phyloP scores from a whole-genome alignment of 1,284 basidiomycete species.

The Pholiota adiposa region DNA sequence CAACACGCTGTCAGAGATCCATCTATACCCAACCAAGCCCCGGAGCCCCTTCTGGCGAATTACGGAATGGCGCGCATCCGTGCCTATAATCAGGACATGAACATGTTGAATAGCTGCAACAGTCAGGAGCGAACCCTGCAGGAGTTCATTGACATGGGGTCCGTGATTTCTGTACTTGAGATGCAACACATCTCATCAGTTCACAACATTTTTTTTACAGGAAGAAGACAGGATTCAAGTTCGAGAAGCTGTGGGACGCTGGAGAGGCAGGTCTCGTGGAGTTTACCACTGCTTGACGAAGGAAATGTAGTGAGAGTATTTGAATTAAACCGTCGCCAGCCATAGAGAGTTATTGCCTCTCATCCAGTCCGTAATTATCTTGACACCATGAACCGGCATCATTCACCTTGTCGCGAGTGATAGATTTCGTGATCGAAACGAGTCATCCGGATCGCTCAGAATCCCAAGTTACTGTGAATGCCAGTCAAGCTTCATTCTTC shows the following conservation, averaged over 20 bases:
- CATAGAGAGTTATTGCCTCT: background rate
- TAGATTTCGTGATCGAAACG: too few species aligned
- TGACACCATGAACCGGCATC: too few species aligned
- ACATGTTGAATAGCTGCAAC: constrained; percentile 17
- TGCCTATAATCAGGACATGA: constrained; percentile 16
- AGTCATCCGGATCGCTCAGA: too few species aligned
- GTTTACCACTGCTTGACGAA: constrained; percentile 6
- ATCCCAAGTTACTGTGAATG: too few species aligned
- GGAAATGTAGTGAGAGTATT: background rate
- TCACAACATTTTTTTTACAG: too few species aligned
- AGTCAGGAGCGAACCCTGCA: constrained; percentile 13
- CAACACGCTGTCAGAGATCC: constrained; percentile 13
- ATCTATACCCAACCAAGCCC: constrained; percentile 4
- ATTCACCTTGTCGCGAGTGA: too few species aligned
- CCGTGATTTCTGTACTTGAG: background rate
- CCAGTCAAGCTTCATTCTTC: background rate
- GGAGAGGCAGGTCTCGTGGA: constrained; percentile 14
- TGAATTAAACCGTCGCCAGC: background rate
- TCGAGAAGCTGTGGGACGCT: constrained; percentile 14
- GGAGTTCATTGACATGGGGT: constrained; percentile 8
- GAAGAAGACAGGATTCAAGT: constrained; percentile 1
- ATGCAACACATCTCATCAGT: background rate
- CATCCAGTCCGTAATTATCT: background rate
- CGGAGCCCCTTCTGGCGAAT: constrained; percentile 20
- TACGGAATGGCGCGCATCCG: constrained; percentile 17